Percentiles rank a stretch among this genome's conserved stretches.
phyloP scores from a whole-genome alignment of 305 asterid genomes.

The Caryopteris hybrid region DNA sequence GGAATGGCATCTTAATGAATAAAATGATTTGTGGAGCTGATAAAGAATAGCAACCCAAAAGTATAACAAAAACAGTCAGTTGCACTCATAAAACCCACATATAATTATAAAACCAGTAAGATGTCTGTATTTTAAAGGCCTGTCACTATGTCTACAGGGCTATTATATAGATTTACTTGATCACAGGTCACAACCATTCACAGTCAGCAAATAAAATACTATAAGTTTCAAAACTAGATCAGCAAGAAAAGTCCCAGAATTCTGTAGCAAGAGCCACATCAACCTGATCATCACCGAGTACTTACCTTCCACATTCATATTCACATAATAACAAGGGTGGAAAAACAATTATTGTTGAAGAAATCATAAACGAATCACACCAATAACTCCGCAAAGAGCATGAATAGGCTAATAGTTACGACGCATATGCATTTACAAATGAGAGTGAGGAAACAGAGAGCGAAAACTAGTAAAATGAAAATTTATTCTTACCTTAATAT shows the following conservation, averaged over 20 bases:
- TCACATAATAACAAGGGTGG: background rate
- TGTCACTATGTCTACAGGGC: background rate
- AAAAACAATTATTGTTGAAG: background rate
- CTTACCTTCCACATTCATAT: background rate
- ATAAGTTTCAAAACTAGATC: background rate
- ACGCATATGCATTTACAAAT: background rate
- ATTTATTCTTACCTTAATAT: constrained; percentile 46
- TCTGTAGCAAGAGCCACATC: background rate
- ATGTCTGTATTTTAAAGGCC: background rate
- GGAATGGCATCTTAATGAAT: no score
- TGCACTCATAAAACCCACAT: background rate
- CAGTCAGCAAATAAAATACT: background rate
- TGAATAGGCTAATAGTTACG: background rate
- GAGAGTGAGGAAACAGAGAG: background rate
- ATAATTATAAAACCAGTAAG: background rate
- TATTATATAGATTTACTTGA: background rate
- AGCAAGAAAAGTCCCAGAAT: background rate
- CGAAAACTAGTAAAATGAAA: background rate
- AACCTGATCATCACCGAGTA: constrained; percentile 2
- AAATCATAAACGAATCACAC: background rate
- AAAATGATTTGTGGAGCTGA: no score
- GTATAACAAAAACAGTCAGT: background rate
- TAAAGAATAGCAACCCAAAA: background rate
- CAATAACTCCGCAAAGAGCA: background rate
- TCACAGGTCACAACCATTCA: background rate